Conservation (phyloP, 176 grass and related monocot genomes). For the Zea luxurians region DNA sequence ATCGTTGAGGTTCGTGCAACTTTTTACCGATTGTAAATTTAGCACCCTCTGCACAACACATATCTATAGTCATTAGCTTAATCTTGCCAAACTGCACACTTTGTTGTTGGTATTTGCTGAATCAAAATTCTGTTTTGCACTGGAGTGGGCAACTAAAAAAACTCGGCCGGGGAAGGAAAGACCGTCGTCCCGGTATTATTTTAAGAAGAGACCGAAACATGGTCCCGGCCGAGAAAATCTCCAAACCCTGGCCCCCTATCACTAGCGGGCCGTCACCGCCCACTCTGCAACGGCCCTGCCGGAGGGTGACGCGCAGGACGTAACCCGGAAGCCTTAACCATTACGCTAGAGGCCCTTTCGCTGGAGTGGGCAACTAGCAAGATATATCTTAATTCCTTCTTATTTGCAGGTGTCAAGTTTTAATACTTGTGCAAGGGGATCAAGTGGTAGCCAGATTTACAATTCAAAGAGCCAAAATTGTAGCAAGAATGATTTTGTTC, state of each 20-base stretch:
- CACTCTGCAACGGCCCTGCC: too few species aligned
- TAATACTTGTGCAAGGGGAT: conserved; percentile 60
- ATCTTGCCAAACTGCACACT: conserved; percentile 3
- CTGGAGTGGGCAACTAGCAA: not conserved
- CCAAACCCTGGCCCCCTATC: too few species aligned
- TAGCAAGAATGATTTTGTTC: conserved; percentile 70
- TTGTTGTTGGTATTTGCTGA: conserved; percentile 24
- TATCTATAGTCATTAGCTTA: not conserved
- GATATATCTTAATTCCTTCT: conserved; percentile 25
- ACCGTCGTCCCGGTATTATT: too few species aligned
- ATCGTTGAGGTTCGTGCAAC: conserved; percentile 70
- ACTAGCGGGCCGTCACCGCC: too few species aligned
- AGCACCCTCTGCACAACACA: not conserved
- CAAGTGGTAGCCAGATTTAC: conserved; percentile 44
- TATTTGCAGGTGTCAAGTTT: conserved; percentile 83
- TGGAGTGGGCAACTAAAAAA: not conserved
- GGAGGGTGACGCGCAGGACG: too few species aligned
- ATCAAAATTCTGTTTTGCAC: conserved; percentile 16
- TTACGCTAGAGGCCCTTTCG: not conserved
- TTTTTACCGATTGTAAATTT: not conserved
- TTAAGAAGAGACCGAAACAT: too few species aligned
- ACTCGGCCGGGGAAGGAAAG: too few species aligned
- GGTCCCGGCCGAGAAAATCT: too few species aligned
- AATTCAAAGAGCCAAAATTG: conserved; percentile 51
- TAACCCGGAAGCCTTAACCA: too few species aligned